Conservation (phyloP, 129 eudicot genomes). For the Glebionis coronaria region DNA sequence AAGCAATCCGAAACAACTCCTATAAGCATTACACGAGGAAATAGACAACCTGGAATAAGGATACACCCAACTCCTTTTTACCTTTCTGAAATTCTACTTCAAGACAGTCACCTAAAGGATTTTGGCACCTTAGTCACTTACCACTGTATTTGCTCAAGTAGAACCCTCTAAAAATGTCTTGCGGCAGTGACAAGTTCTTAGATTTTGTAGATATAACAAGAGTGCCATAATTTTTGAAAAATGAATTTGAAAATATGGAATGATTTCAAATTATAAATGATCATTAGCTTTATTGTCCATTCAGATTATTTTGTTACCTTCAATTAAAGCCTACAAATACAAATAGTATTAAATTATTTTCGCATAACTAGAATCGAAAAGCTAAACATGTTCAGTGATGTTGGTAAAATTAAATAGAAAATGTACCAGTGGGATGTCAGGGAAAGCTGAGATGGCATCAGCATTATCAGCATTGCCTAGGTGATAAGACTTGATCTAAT, state of each 20-base stretch:
- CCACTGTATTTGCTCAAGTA: too few relatives aligned
- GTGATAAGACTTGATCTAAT: constrained; percentile 73
- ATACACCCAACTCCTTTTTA: too few relatives aligned
- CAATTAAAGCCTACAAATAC: constrained; percentile 71
- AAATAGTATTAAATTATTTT: constrained; percentile 9
- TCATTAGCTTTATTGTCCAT: constrained; percentile 8
- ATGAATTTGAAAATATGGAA: constrained; percentile 5
- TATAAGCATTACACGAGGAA: too few relatives aligned
- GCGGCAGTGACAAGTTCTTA: too few relatives aligned
- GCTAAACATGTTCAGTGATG: neutral
- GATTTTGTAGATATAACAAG: too few relatives aligned
- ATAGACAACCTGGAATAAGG: too few relatives aligned
- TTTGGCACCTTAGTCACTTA: too few relatives aligned
- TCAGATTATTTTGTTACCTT: constrained; percentile 54
- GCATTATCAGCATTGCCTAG: constrained; percentile 60
- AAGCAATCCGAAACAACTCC: too few relatives aligned
- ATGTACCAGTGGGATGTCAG: constrained; percentile 79
- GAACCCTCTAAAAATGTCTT: too few relatives aligned
- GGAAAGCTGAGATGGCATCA: constrained; percentile 80
- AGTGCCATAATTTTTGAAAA: constrained; percentile 70
- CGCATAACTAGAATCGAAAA: constrained; percentile 13
- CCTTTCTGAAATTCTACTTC: too few relatives aligned
- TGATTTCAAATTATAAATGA: too few relatives aligned
- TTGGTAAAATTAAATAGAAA: neutral
- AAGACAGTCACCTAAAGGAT: too few relatives aligned